A percentile compares a stretch with the other conserved stretches of the same genome.
Conservation (phyloP, 345 rosid species). For the Mangifera indica region DNA sequence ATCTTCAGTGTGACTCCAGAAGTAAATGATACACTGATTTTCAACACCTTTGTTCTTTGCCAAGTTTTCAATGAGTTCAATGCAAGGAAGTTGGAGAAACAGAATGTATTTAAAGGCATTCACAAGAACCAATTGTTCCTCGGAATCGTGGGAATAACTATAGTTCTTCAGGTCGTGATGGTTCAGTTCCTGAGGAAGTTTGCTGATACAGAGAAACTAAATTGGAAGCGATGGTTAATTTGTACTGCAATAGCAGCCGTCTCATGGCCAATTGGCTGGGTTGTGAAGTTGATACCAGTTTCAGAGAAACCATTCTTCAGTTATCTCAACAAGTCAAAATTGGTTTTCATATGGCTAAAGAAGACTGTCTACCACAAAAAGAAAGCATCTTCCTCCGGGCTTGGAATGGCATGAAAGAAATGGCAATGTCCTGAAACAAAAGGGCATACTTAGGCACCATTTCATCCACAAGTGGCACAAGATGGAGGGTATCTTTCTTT, state of each 20-base stretch:
- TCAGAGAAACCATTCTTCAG: conserved; percentile 45
- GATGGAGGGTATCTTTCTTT: conserved; percentile 12
- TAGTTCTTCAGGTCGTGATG: conserved; percentile 66
- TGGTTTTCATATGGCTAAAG: conserved; percentile 23
- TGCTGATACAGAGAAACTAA: conserved; percentile 53
- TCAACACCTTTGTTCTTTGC: conserved; percentile 61
- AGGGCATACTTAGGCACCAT: neutral
- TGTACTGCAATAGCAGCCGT: conserved; percentile 51
- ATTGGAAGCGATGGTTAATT: conserved; percentile 49
- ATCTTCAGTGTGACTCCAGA: conserved; percentile 39
- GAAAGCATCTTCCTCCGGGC: conserved; percentile 18
- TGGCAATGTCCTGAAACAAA: conserved; percentile 4
- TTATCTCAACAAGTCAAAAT: conserved; percentile 32
- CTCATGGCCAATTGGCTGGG: conserved; percentile 64
- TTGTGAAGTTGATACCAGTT: conserved; percentile 58
- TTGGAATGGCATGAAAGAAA: conserved; percentile 12
- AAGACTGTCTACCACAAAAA: conserved; percentile 17
- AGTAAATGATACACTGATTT: conserved; percentile 55
- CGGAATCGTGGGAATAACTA: conserved; percentile 56
- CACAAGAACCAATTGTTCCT: conserved; percentile 50
- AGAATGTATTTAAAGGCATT: conserved; percentile 60
- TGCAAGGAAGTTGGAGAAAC: conserved; percentile 65
- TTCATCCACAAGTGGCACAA: neutral
- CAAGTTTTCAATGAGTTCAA: conserved; percentile 74
- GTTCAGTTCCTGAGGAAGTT: conserved; percentile 60